Evolutionary conservation across 768 basidiomycete species (phyloP).

Genomic region (Phylloporus sp.): DNA sequence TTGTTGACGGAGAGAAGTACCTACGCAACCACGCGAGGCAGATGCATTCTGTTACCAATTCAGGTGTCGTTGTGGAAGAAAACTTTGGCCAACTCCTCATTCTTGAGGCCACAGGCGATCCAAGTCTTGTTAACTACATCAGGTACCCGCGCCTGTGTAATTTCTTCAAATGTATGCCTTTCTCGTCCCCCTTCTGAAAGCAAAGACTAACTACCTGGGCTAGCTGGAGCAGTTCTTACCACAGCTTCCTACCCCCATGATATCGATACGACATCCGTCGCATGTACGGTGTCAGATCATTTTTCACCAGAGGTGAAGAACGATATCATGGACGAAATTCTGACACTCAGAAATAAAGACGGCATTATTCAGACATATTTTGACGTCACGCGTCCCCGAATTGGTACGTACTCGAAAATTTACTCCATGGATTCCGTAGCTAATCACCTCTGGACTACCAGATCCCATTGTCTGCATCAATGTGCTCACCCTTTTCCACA

Average conservation of each 20-base stretch:
- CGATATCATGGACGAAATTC: conserved; percentile 22
- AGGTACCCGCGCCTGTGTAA: conserved; percentile 17
- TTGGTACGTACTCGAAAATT: conserved; percentile 9
- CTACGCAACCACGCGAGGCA: conserved; percentile 8
- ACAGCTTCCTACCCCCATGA: conserved; percentile 15
- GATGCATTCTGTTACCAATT: conserved; percentile 16
- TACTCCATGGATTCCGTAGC: too few relatives aligned
- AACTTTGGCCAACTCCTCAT: conserved; percentile 21
- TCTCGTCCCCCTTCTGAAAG: background rate
- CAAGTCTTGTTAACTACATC: conserved; percentile 17
- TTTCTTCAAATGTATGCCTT: conserved; percentile 16
- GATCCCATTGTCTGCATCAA: conserved; percentile 21
- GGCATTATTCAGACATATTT: conserved; percentile 21
- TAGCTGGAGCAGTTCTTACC: conserved; percentile 9
- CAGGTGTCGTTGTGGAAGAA: conserved; percentile 15
- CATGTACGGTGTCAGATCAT: conserved; percentile 16
- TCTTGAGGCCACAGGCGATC: conserved; percentile 15
- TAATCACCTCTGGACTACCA: background rate
- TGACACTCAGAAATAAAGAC: conserved; percentile 13
- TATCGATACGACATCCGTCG: conserved; percentile 19
- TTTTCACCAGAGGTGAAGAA: conserved; percentile 12
- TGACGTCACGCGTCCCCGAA: conserved; percentile 17
- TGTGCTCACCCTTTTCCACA: conserved; percentile 18
- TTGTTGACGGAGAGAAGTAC: conserved; percentile 14
- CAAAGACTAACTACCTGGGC: background rate